Percentiles rank a stretch among this genome's conserved stretches.
These are phyloP conservation scores for Wickerhamomyces xylosicus DNA, from an alignment of 805 yeast species.

Conservation along the genomic window DNA sequence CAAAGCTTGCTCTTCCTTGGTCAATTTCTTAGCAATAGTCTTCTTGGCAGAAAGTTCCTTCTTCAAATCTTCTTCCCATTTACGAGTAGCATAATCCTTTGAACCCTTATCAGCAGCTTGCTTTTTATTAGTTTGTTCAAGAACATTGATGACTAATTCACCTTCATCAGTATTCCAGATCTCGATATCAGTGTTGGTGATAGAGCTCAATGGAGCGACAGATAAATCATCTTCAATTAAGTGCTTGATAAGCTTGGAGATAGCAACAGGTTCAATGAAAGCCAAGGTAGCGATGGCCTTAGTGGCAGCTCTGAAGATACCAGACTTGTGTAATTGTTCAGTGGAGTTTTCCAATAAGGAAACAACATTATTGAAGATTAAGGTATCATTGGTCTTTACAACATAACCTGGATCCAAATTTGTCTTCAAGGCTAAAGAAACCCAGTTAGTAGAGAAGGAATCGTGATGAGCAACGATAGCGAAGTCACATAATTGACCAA, in stretches of 20 bases:
- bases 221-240: slow-evolving; percentile 33
- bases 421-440: slow-evolving; percentile 55
- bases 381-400: slow-evolving; percentile 23
- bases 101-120: slow-evolving; percentile 54
- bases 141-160: slow-evolving; percentile 53
- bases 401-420: slow-evolving; percentile 55
- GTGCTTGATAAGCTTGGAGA: slow-evolving; percentile 40
- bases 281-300: slow-evolving; percentile 37
- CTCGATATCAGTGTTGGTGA: slow-evolving; percentile 39
- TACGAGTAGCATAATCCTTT: slow-evolving; percentile 73
- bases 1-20: slow-evolving; percentile 65
- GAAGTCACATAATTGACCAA: slow-evolving; percentile 26
- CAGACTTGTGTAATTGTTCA: slow-evolving; percentile 18
- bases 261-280: slow-evolving; percentile 48
- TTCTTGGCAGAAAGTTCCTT: slow-evolving; percentile 59
- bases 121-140: slow-evolving; percentile 32
- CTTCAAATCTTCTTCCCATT: slow-evolving; percentile 85
- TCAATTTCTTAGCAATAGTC: slow-evolving; percentile 38
- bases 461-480: slow-evolving; percentile 36
- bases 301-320: slow-evolving; percentile 41
- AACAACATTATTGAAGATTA: slow-evolving; percentile 14
- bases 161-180: slow-evolving; percentile 70
- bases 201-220: slow-evolving; percentile 5
- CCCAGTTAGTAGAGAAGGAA: slow-evolving; percentile 54
- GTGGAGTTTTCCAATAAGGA: slow-evolving; percentile 11